Evolutionary conservation across 1,139 yeast genomes (phyloP).

Genomic region (Protomyces inundatus): DNA sequence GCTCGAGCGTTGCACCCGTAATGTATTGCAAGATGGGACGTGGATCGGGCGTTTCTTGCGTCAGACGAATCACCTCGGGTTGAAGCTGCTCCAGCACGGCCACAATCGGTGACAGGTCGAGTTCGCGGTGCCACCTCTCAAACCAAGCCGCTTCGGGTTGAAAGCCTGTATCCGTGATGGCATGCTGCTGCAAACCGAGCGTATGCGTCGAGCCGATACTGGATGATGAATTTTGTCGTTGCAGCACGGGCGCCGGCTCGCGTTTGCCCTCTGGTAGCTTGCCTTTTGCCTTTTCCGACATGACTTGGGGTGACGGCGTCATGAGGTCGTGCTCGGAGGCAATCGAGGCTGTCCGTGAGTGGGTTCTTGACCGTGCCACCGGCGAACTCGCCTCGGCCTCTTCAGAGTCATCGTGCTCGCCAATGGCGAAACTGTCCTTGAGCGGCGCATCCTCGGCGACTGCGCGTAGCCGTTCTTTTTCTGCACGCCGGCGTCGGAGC

Average conservation of each 20-base stretch:
- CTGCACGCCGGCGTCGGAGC: slow-evolving; percentile 4
- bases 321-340: slow-evolving; percentile 7
- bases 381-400: slow-evolving; percentile 34
- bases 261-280: slow-evolving; percentile 49
- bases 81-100: slow-evolving; percentile 23
- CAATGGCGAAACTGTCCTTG: slow-evolving; percentile 27
- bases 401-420: slow-evolving; percentile 34
- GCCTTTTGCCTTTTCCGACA: slow-evolving; percentile 57
- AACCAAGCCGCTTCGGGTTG: slow-evolving; percentile 31
- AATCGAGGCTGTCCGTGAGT: background rate
- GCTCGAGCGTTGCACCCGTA: slow-evolving; percentile 13
- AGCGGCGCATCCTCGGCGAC: background rate
- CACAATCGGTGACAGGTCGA: slow-evolving; percentile 27
- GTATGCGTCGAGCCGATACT: background rate
- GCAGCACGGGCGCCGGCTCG: background rate
- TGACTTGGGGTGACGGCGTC: slow-evolving; percentile 49
- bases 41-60: slow-evolving; percentile 15
- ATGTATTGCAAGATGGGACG: slow-evolving; percentile 21
- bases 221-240: slow-evolving; percentile 26
- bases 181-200: background rate
- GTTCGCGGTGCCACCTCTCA: slow-evolving; percentile 28
- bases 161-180: slow-evolving; percentile 9
- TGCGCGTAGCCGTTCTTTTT: background rate
- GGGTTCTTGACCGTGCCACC: background rate
- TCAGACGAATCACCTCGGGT: slow-evolving; percentile 11